These are phyloP conservation scores for Suhomyces maxii DNA, from an alignment of 1,139 yeast genomes.

Conservation along the genomic window DNA sequence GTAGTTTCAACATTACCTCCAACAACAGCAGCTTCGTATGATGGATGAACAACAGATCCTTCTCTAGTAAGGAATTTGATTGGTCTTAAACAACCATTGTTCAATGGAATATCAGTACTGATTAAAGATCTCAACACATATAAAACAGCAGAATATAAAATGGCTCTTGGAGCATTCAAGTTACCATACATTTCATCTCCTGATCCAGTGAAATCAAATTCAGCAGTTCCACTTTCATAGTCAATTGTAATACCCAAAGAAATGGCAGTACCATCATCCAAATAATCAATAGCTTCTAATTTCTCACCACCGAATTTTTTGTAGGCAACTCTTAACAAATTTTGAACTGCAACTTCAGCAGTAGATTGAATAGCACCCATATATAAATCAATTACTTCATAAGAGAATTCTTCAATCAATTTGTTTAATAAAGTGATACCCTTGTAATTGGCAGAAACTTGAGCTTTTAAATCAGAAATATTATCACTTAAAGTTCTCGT, in stretches of 20 bases:
- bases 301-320: constrained; percentile 36
- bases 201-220: constrained; percentile 42
- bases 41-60: constrained; percentile 69
- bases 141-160: constrained; percentile 76
- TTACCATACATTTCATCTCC: constrained; percentile 49
- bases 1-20: constrained; percentile 91
- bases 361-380: constrained; percentile 46
- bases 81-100: constrained; percentile 81
- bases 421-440: constrained; percentile 36
- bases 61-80: constrained; percentile 64
- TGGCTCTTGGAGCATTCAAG: constrained; percentile 57
- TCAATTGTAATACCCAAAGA: constrained; percentile 36
- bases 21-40: constrained; percentile 78
- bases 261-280: constrained; percentile 49
- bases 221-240: constrained; percentile 36
- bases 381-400: constrained; percentile 38
- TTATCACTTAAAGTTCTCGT: constrained; percentile 44
- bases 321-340: constrained; percentile 37
- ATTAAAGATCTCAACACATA: constrained; percentile 77
- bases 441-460: constrained; percentile 44
- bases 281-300: constrained; percentile 38
- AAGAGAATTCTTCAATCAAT: constrained; percentile 34
- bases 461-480: constrained; percentile 46
- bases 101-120: constrained; percentile 76
- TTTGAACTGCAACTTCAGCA: constrained; percentile 44